Conservation (phyloP, 2,329 filamentous ascomycete genomes). For the Coniochaeta prunicola region DNA sequence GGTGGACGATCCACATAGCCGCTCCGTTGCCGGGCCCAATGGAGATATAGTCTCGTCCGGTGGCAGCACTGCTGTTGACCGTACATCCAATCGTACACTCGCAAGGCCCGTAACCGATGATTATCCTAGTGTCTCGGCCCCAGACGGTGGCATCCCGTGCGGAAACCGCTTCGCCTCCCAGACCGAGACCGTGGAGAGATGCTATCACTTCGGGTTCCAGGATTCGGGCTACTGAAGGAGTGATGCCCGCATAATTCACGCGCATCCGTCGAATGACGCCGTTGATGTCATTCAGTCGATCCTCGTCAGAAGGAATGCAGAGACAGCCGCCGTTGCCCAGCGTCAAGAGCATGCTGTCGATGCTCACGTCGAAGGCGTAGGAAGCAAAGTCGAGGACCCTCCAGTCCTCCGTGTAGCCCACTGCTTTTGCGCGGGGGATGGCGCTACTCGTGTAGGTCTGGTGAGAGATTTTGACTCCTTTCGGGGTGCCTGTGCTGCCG, state of each 20-base stretch:
- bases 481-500: conserved; percentile 46
- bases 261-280: conserved; percentile 9
- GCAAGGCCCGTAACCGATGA: conserved; percentile 46
- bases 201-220: conserved; percentile 38
- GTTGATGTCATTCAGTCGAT: conserved; percentile 34
- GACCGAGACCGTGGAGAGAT: conserved; percentile 35
- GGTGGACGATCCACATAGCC: conserved; percentile 17
- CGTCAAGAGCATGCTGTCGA: conserved; percentile 31
- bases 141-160: conserved; percentile 39
- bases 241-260: conserved; percentile 41
- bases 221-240: conserved; percentile 39
- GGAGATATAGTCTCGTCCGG: conserved; percentile 14
- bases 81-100: conserved; percentile 41
- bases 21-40: conserved; percentile 18
- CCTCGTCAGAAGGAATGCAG: conserved; percentile 45
- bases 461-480: conserved; percentile 37
- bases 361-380: conserved; percentile 34
- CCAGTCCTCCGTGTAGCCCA: conserved; percentile 28
- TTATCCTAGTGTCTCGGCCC: conserved; percentile 36
- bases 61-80: conserved; percentile 16
- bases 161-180: conserved; percentile 47
- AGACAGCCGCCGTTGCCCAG: conserved; percentile 30
- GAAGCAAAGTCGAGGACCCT: conserved; percentile 21
- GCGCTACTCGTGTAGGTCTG: conserved; percentile 17
- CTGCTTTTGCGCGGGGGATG: conserved; percentile 32